Evolutionary conservation across 2,329 filamentous ascomycete species (phyloP).

Genomic region (Aspergillus proliferans): DNA sequence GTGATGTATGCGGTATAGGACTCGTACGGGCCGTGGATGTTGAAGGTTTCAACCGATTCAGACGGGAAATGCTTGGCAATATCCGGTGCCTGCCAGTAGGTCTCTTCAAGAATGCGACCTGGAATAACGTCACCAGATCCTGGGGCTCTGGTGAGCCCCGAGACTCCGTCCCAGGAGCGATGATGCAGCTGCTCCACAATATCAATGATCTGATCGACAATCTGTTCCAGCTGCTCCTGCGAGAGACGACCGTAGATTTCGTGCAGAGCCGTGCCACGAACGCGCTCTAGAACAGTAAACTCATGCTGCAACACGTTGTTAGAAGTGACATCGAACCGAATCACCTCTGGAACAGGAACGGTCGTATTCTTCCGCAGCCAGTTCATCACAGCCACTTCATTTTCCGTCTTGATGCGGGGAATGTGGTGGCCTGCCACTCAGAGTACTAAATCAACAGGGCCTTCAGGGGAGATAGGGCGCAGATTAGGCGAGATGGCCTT

Average conservation of each 20-base stretch:
- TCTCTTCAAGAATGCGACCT: slow-evolving; percentile 30
- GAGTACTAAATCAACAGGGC: slow-evolving; percentile 15
- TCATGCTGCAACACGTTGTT: slow-evolving; percentile 28
- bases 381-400: slow-evolving; percentile 32
- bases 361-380: slow-evolving; percentile 28
- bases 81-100: slow-evolving; percentile 31
- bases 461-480: background rate
- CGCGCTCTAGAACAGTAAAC: slow-evolving; percentile 27
- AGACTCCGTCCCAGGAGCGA: background rate
- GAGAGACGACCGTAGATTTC: slow-evolving; percentile 21
- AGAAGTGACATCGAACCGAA: slow-evolving; percentile 20
- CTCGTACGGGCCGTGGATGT: background rate
- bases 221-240: slow-evolving; percentile 7
- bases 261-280: slow-evolving; percentile 21
- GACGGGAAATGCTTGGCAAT: slow-evolving; percentile 21
- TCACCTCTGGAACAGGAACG: slow-evolving; percentile 29
- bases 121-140: slow-evolving; percentile 2
- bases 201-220: slow-evolving; percentile 26
- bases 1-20: slow-evolving; percentile 21
- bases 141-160: background rate
- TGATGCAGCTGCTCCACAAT: slow-evolving; percentile 25
- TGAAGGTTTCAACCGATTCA: slow-evolving; percentile 11
- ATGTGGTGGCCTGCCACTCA: slow-evolving; percentile 32
- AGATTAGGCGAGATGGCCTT: background rate
- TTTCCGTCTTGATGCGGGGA: slow-evolving; percentile 31